Evolutionary conservation across 352 stramenopile genomes (phyloP).

Genomic region (Pythium monospermum): DNA sequence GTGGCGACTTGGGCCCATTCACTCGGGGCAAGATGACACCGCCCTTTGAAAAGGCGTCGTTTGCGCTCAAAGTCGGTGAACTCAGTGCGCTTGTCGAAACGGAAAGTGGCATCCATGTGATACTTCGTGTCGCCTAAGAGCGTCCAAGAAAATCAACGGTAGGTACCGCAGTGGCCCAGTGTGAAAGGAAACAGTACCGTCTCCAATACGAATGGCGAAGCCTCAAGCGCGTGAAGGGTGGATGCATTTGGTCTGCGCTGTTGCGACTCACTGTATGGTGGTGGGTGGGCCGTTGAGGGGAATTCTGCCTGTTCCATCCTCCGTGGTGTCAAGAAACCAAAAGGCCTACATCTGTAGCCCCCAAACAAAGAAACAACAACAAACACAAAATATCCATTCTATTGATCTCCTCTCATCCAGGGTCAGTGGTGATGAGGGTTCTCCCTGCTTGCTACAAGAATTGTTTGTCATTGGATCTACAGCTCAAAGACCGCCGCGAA

Average conservation of each 20-base stretch:
- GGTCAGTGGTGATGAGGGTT: too few species aligned
- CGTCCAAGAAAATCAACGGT: neutral
- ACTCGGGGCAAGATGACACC: constrained; percentile 90
- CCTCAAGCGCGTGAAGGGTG: too few species aligned
- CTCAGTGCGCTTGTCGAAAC: constrained; percentile 94
- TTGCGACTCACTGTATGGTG: too few species aligned
- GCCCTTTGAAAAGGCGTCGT: constrained; percentile 89
- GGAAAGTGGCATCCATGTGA: constrained; percentile 96
- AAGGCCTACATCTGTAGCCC: neutral
- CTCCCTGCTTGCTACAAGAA: too few species aligned
- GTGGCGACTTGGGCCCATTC: constrained; percentile 89
- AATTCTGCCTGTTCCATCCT: too few species aligned
- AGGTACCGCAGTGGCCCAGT: neutral
- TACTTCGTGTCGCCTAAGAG: constrained; percentile 86
- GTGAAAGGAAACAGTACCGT: neutral
- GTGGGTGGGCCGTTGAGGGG: too few species aligned
- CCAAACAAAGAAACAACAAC: constrained; percentile 2
- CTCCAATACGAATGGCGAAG: neutral
- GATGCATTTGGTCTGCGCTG: too few species aligned
- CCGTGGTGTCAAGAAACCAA: too few species aligned
- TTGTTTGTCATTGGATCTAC: constrained; percentile 32
- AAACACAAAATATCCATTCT: constrained; percentile 25
- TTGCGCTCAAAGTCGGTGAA: constrained; percentile 90
- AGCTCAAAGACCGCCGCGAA: constrained; percentile 75
- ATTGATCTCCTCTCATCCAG: constrained; percentile 23